A percentile compares a stretch with the other conserved stretches of the same genome.
Evolutionary conservation across 768 basidiomycete species (phyloP).

Genomic region (Suillus lakei): DNA sequence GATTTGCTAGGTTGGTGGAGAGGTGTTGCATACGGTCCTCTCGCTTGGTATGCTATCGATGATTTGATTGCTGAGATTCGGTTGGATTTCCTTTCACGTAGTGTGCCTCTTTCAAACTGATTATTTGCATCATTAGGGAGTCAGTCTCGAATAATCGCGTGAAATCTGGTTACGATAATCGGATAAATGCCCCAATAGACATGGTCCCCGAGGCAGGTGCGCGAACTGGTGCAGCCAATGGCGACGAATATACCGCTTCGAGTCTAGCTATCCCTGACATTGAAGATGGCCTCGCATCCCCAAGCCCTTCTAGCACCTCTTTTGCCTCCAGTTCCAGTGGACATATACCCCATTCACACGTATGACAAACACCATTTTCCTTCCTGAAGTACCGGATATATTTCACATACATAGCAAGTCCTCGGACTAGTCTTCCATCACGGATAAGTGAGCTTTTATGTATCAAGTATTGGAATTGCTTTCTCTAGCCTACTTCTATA

Average conservation of each 20-base stretch:
- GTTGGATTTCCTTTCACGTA: constrained; percentile 42
- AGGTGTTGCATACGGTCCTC: constrained; percentile 62
- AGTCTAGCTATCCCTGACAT: constrained; percentile 49
- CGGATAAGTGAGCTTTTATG: not conserved
- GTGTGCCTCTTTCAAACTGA: constrained; percentile 11
- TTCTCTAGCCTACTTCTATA: not conserved
- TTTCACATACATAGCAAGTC: not conserved
- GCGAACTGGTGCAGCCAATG: constrained; percentile 65
- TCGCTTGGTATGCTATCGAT: constrained; percentile 79
- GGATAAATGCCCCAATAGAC: constrained; percentile 69
- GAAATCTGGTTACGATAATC: constrained; percentile 73
- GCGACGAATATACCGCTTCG: constrained; percentile 61
- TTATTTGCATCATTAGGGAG: constrained; percentile 46
- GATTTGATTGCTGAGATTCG: constrained; percentile 84
- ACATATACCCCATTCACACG: constrained; percentile 46
- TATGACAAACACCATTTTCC: constrained; percentile 16
- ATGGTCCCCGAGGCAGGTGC: constrained; percentile 73
- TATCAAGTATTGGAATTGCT: not conserved
- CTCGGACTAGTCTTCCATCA: not conserved
- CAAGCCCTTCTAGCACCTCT: constrained; percentile 15
- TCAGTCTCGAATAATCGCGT: constrained; percentile 82
- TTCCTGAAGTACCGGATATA: not conserved
- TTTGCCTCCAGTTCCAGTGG: constrained; percentile 37
- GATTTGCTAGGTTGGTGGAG: constrained; percentile 79
- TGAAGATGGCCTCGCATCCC: constrained; percentile 40